Base-by-base conservation (phyloP, 345 rosid species). In the Brassica rapa region DNA sequence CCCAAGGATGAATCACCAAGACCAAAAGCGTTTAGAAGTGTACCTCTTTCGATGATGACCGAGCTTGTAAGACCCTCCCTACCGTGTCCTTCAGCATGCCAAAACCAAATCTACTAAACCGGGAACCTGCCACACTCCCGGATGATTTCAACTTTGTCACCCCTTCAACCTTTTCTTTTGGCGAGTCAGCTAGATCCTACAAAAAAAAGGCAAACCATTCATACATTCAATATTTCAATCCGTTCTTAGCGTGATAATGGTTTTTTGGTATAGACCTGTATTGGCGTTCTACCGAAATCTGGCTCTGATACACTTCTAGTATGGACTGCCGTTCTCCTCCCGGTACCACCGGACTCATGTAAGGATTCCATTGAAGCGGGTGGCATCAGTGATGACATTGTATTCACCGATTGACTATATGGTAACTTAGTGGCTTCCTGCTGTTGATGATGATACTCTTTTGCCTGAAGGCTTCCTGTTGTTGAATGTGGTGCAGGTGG, bases 41-140 rank as follows among this genome's bases (percentile, higher is more conserved):
- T 33, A 91, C 99, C 96, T 96, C 97, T 68, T 83, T 81, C 67
- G 89, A 92, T 15, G 89, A 43, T 14, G 89, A 43, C 10, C 99
- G 97, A 53, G 89, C 84, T 82, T 91, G 79, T 74, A 80, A 71
- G 70, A 94, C 96, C 77, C 93, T 85, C 55, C 97, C 99, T 39
- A 95, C 91, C 0, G 96, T 95, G 84, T 87, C 88, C 77, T 89
- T 97, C 68, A 95, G 79, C 75, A 91, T 88, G 67, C 89, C 91
- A 6, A 97, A 76, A 29, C 98, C 98, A 81, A 95, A 95, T 77
- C 92, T 88, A 73, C 87, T 71, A 79, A 95, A 89, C 68, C 93
- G 96, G 29, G 98, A 91, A 81, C 86, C 82, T 70, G 91, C 29
- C 72, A 74, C 76, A 78, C n/a, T 37, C 55, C 78, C 84, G 49